phyloP scores from a whole-genome alignment of 2,329 filamentous ascomycete species.

The Pseudocercospora fuligena region DNA sequence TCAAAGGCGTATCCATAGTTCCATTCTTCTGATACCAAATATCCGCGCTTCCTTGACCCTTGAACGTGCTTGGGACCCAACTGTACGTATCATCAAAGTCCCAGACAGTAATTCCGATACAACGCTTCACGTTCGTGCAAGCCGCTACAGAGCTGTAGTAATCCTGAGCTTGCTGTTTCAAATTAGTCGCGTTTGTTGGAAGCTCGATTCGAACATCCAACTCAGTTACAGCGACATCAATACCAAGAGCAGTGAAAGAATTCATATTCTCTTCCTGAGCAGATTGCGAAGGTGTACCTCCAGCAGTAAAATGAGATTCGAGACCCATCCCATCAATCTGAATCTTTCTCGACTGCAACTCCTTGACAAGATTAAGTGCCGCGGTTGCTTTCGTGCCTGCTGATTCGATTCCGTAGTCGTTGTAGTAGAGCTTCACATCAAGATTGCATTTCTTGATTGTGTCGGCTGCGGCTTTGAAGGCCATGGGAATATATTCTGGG shows the following conservation, averaged over 20 bases:
- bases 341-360: constrained; percentile 34
- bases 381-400: constrained; percentile 32
- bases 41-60: constrained; percentile 44
- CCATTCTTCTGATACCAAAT: constrained; percentile 40
- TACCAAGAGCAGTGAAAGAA: constrained; percentile 55
- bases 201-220: constrained; percentile 60
- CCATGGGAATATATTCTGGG: constrained; percentile 35
- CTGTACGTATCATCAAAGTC: constrained; percentile 48
- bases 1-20: constrained; percentile 46
- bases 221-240: constrained; percentile 67
- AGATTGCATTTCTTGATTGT: constrained; percentile 25
- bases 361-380: constrained; percentile 33
- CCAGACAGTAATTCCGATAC: constrained; percentile 58
- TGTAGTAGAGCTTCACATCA: constrained; percentile 38
- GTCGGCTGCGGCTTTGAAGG: constrained; percentile 34
- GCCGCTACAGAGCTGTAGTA: constrained; percentile 46
- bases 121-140: constrained; percentile 44
- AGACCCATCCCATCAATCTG: constrained; percentile 52
- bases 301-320: constrained; percentile 58
- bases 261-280: constrained; percentile 52
- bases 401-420: constrained; percentile 40
- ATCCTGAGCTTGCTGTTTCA: constrained; percentile 51
- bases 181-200: constrained; percentile 34
- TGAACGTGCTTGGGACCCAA: constrained; percentile 48
- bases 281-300: constrained; percentile 25